Percentiles rank a stretch among this genome's conserved stretches.
Conservation (phyloP, 73 alveolate species). For the Paraurostyla sp. region DNA sequence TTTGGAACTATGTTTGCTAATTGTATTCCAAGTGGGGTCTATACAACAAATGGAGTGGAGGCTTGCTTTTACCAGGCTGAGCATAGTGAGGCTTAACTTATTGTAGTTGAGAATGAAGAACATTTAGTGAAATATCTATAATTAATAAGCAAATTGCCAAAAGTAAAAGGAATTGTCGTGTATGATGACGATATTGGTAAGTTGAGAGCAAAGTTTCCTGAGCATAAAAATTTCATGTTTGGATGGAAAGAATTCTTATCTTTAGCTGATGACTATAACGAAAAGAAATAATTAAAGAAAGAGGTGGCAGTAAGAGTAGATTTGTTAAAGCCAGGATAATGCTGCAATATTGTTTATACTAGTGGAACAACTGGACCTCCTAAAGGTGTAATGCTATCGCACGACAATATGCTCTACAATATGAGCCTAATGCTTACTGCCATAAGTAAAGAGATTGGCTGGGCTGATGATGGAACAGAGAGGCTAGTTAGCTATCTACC, state of each 20-base stretch:
- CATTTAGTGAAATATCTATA: constrained; percentile 77
- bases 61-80: constrained; percentile 89
- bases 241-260: constrained; percentile 84
- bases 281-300: neutral
- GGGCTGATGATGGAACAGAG: constrained; percentile 58
- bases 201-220: constrained; percentile 4
- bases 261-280: constrained; percentile 52
- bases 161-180: constrained; percentile 75
- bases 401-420: constrained; percentile 78
- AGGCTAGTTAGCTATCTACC: constrained; percentile 90
- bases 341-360: constrained; percentile 88
- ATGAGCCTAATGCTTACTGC: neutral
- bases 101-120: constrained; percentile 78
- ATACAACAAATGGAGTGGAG: constrained; percentile 87
- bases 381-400: constrained; percentile 93
- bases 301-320: neutral
- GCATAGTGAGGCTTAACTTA: constrained; percentile 80
- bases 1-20: constrained; percentile 84
- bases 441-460: constrained; percentile 39
- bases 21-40: constrained; percentile 86
- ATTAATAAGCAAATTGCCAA: constrained; percentile 74
- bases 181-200: constrained; percentile 63
- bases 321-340: constrained; percentile 75
- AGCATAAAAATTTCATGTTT: constrained; percentile 55
- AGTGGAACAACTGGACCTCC: constrained; percentile 95